Conservation (phyloP, 441 rosid species). For the Metrosideros polymorpha region DNA sequence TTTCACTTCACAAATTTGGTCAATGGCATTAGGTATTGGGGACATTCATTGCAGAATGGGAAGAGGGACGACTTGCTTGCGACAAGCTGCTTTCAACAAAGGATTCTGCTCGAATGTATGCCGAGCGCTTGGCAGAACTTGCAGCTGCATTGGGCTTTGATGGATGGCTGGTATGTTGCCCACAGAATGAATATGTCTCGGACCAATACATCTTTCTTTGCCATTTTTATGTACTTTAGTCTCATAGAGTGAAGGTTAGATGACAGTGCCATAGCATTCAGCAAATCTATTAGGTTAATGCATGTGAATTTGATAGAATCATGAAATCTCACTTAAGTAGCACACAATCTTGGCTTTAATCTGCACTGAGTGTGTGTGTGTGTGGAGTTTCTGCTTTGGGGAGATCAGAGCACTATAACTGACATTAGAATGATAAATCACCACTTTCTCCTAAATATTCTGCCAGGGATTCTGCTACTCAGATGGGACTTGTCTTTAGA, state of each 20-base stretch:
- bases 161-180: conserved; percentile 73
- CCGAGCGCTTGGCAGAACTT: conserved; percentile 65
- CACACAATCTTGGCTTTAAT: background rate
- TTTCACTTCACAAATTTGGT: conserved; percentile 1
- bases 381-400: background rate
- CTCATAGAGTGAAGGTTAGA: background rate
- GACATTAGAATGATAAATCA: background rate
- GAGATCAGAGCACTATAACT: background rate
- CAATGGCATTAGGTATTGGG: conserved; percentile 60
- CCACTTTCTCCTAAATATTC: background rate
- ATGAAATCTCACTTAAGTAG: background rate
- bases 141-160: conserved; percentile 65
- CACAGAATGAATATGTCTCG: background rate
- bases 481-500: background rate
- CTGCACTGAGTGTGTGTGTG: background rate
- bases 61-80: conserved; percentile 47
- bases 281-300: background rate
- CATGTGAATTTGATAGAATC: background rate
- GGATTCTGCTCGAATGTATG: conserved; percentile 66
- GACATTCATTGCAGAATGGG: conserved; percentile 85
- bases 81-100: conserved; percentile 47
- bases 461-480: background rate
- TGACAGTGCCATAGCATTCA: background rate
- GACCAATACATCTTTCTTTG: background rate
- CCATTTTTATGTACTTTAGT: background rate